phyloP scores from a whole-genome alignment of 257 asterid species.

The Solanum bulbocastanum region DNA sequence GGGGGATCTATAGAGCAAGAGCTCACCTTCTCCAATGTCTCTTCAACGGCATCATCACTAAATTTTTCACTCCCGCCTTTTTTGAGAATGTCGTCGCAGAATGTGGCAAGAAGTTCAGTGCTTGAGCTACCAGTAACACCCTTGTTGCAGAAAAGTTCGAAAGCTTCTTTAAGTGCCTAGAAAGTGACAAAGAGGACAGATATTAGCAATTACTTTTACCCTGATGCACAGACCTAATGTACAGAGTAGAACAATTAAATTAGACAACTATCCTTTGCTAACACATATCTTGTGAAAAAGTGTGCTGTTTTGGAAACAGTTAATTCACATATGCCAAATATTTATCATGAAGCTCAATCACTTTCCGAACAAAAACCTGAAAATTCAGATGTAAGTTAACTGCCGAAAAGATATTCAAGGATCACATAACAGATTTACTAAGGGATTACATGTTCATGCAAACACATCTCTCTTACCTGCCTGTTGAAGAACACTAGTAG shows the following conservation, averaged over 20 bases:
- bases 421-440: neutral
- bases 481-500: slow-evolving; percentile 28
- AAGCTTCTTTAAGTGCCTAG: slow-evolving; percentile 97
- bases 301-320: slow-evolving; percentile 77
- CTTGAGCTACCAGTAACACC: slow-evolving; percentile 95
- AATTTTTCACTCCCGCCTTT: slow-evolving; percentile 94
- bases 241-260: neutral
- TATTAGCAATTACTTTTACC: neutral
- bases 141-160: slow-evolving; percentile 88
- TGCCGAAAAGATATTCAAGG: neutral
- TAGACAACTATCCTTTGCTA: neutral
- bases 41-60: slow-evolving; percentile 97
- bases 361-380: slow-evolving; percentile 88
- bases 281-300: slow-evolving; percentile 90
- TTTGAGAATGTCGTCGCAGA: slow-evolving; percentile 90
- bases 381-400: slow-evolving; percentile 6
- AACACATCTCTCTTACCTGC: slow-evolving; percentile 72
- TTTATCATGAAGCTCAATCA: slow-evolving; percentile 90
- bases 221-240: neutral
- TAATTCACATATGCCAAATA: slow-evolving; percentile 76
- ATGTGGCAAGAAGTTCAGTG: slow-evolving; percentile 93
- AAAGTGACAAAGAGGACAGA: neutral
- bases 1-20: neutral
- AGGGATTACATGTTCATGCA: slow-evolving; percentile 76
- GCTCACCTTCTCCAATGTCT: slow-evolving; percentile 79